phyloP scores from a whole-genome alignment of 805 yeast species.

The Kazachstania bromeliacearum region DNA sequence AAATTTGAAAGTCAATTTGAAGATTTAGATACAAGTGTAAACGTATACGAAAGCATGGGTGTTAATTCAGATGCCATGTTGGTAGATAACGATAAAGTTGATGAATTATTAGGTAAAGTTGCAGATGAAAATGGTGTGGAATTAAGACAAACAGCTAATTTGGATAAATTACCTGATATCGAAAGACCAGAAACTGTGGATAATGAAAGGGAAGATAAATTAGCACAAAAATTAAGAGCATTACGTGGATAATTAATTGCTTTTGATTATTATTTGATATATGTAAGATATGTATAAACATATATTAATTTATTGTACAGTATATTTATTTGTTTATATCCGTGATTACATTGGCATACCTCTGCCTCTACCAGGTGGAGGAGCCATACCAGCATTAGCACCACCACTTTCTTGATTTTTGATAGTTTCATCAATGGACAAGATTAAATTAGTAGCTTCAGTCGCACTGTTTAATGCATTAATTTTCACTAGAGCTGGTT shows the following conservation, averaged over 20 bases:
- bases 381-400: slow-evolving; percentile 40
- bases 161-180: slow-evolving; percentile 44
- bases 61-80: slow-evolving; percentile 77
- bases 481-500: slow-evolving; percentile 86
- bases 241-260: slow-evolving; percentile 41
- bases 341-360: slow-evolving; percentile 44
- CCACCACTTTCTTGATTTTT: slow-evolving; percentile 57
- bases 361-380: slow-evolving; percentile 56
- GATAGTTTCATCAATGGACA: slow-evolving; percentile 94
- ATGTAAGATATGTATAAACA: background rate
- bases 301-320: slow-evolving; percentile 3
- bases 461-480: slow-evolving; percentile 94
- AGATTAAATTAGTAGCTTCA: slow-evolving; percentile 87
- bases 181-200: slow-evolving; percentile 40
- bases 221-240: slow-evolving; percentile 85
- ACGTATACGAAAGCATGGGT: slow-evolving; percentile 87
- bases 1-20: slow-evolving; percentile 94
- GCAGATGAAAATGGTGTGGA: slow-evolving; percentile 98
- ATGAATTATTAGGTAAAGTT: slow-evolving; percentile 76
- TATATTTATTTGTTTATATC: slow-evolving; percentile 1
- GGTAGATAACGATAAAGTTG: slow-evolving; percentile 94
- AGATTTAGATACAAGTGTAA: slow-evolving; percentile 87
- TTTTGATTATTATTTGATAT: too few species aligned
- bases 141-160: slow-evolving; percentile 66
- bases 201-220: slow-evolving; percentile 74